Evolutionary conservation across 164 flowering plant genomes (phyloP).

Genomic region (Vitis vinifera): DNA sequence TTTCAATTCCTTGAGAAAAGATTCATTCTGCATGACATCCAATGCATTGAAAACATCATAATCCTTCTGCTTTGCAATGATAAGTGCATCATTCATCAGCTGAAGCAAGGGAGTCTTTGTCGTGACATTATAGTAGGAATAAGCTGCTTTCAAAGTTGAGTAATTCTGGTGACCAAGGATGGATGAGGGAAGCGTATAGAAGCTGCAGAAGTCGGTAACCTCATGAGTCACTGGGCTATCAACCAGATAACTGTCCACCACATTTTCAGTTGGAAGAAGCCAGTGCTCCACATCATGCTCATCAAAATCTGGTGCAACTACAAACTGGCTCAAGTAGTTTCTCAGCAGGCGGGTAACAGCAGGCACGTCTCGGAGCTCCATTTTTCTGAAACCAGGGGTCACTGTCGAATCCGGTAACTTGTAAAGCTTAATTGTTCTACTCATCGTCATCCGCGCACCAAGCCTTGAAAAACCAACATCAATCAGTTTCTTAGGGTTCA

Average conservation of each 20-base stretch:
- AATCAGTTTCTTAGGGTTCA: conserved; percentile 31
- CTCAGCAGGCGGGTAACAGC: conserved; percentile 24
- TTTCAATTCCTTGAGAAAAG: conserved; percentile 31
- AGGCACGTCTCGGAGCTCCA: conserved; percentile 32
- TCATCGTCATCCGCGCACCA: conserved; percentile 34
- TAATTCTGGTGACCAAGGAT: conserved; percentile 29
- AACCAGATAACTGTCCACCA: conserved; percentile 28
- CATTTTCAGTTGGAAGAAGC: conserved; percentile 21
- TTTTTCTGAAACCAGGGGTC: conserved; percentile 30
- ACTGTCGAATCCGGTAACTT: conserved; percentile 22
- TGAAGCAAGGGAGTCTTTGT: conserved; percentile 27
- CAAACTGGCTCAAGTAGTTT: conserved; percentile 20
- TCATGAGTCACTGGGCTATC: conserved; percentile 29
- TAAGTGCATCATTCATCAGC: conserved; percentile 27
- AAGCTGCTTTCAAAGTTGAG: conserved; percentile 26
- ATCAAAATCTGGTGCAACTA: conserved; percentile 27
- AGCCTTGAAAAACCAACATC: conserved; percentile 35
- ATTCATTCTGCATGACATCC: conserved; percentile 30
- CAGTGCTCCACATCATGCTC: conserved; percentile 31
- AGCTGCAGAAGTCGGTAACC: conserved; percentile 31
- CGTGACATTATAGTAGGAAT: conserved; percentile 26
- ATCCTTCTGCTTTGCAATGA: conserved; percentile 22
- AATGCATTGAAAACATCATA: conserved; percentile 32
- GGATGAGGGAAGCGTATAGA: conserved; percentile 30
- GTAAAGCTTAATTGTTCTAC: conserved; percentile 27